phyloP scores from a whole-genome alignment of 2,329 filamentous ascomycete genomes.

The Dactylonectria macrodidyma region DNA sequence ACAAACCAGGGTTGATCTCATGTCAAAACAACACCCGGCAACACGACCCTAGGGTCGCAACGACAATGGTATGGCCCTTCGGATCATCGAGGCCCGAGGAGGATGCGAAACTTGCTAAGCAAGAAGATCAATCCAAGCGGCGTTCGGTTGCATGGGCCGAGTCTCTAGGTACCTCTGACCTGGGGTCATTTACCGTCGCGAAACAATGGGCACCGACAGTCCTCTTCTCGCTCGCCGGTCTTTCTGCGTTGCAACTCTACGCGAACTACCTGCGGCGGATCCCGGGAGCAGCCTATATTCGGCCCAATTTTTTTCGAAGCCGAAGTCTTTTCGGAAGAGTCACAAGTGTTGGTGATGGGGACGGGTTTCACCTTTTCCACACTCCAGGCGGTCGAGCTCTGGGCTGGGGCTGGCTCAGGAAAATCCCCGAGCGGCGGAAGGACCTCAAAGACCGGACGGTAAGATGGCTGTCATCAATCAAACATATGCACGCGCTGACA shows the following conservation, averaged over 20 bases:
- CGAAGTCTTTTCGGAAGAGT: constrained; percentile 87
- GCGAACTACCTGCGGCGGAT: constrained; percentile 87
- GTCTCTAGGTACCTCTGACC: constrained; percentile 50
- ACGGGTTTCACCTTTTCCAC: constrained; percentile 95
- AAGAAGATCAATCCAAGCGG: constrained; percentile 42
- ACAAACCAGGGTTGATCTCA: constrained; percentile 20
- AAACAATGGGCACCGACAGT: constrained; percentile 59
- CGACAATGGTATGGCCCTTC: constrained; percentile 60
- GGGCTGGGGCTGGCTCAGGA: constrained; percentile 94
- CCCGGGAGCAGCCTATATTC: constrained; percentile 82
- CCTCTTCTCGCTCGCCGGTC: constrained; percentile 55
- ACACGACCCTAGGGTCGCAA: constrained; percentile 49
- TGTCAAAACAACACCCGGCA: constrained; percentile 34
- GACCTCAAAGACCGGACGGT: constrained; percentile 85
- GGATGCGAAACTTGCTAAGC: constrained; percentile 36
- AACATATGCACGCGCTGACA: constrained; percentile 35
- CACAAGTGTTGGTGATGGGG: constrained; percentile 95
- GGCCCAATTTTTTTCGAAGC: constrained; percentile 80
- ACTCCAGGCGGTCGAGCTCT: constrained; percentile 90
- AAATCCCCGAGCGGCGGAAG: constrained; percentile 77
- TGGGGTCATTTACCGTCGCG: constrained; percentile 52
- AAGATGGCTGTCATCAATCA: constrained; percentile 48
- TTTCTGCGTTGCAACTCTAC: constrained; percentile 69
- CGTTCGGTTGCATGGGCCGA: constrained; percentile 57
- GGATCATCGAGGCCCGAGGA: constrained; percentile 49